A percentile compares a stretch with the other conserved stretches of the same genome.
phyloP scores from a whole-genome alignment of 1,139 yeast species.

The Yarrowia galli region DNA sequence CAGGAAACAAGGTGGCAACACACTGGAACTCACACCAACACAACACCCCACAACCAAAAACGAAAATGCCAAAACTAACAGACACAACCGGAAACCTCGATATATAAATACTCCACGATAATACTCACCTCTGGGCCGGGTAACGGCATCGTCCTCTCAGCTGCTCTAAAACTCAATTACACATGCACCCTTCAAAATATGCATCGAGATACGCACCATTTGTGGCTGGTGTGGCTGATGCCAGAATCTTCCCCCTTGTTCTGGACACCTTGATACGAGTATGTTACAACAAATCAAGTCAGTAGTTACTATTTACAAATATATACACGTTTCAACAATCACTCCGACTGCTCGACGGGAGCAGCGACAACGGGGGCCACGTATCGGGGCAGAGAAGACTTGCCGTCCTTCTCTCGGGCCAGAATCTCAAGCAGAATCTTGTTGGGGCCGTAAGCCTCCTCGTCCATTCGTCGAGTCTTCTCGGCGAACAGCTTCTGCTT shows the following conservation, averaged over 20 bases:
- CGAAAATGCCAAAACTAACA: no score
- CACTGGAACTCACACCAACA: no score
- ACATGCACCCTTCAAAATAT: constrained; percentile 5
- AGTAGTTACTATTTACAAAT: constrained; percentile 36
- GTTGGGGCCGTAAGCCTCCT: constrained; percentile 82
- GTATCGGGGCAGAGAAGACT: constrained; percentile 38
- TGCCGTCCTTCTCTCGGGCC: constrained; percentile 38
- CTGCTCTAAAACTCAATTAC: constrained; percentile 31
- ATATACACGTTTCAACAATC: constrained; percentile 25
- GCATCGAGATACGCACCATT: constrained; percentile 8
- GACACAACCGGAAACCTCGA: no score
- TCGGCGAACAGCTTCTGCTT: constrained; percentile 63
- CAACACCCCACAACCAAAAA: no score
- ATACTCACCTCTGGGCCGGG: neutral
- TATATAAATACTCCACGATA: no score
- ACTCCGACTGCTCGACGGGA: constrained; percentile 25
- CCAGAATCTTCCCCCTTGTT: neutral
- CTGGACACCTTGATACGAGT: neutral
- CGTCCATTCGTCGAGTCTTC: constrained; percentile 68
- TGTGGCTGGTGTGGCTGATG: constrained; percentile 37
- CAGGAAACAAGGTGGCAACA: no score
- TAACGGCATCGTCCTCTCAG: neutral
- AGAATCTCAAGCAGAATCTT: constrained; percentile 72
- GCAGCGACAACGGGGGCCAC: constrained; percentile 34
- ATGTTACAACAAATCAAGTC: neutral